phyloP scores from a whole-genome alignment of 1,139 yeast genomes.

The Suhomyces bokatorum region DNA sequence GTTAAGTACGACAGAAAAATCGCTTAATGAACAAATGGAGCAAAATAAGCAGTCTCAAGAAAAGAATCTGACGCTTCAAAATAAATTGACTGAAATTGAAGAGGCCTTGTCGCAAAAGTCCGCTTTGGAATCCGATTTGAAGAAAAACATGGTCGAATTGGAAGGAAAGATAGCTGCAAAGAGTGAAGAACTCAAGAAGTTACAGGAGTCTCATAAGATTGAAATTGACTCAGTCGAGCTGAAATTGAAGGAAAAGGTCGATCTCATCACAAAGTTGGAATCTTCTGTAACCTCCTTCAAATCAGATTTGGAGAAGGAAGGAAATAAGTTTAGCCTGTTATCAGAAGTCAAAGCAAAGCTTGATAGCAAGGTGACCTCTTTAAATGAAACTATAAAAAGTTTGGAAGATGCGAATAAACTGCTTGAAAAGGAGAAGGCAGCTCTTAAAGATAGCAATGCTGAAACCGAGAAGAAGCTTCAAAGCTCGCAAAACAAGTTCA shows the following conservation, averaged over 20 bases:
- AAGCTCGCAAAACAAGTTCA: constrained; percentile 8
- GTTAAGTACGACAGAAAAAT: background rate
- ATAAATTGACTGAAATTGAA: background rate
- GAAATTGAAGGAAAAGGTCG: background rate
- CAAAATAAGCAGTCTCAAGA: background rate
- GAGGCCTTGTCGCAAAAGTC: background rate
- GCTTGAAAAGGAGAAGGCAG: background rate
- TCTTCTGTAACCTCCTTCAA: background rate
- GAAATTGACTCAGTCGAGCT: background rate
- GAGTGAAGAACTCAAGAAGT: background rate
- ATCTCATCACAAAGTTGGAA: background rate
- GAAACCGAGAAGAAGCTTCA: constrained; percentile 9
- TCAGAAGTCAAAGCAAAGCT: background rate
- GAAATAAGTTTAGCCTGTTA: background rate
- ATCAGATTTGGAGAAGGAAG: background rate
- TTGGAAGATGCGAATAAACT: background rate
- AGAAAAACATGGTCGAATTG: background rate
- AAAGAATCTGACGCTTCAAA: background rate
- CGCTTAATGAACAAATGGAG: background rate
- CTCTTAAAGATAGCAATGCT: background rate
- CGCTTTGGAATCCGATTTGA: background rate
- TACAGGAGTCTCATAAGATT: background rate
- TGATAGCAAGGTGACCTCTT: background rate
- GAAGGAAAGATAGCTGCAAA: background rate
- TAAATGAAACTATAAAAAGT: background rate